A percentile compares a stretch with the other conserved stretches of the same genome.
Conservation (phyloP, 225 moss, liverwort and hornwort genomes). For the Neckera pumila region DNA sequence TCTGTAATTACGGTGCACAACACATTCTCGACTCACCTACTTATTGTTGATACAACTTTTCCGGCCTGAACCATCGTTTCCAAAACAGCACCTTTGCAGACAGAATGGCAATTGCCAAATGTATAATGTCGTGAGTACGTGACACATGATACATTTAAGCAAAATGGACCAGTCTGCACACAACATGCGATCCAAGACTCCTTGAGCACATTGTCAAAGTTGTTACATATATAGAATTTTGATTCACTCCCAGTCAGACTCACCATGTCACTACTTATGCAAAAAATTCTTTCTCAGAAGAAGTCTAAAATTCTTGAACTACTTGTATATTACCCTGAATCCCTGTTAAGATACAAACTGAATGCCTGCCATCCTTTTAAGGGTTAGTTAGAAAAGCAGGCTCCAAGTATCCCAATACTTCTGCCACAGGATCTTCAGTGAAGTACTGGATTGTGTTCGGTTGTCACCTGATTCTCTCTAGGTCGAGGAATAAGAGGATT, state of each 20-base stretch:
- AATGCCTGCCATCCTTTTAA: too few relatives aligned
- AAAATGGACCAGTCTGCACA: not conserved
- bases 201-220: not conserved
- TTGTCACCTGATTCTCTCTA: not conserved
- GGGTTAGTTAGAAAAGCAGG: not conserved
- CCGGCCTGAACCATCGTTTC: not conserved
- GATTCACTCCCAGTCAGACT: not conserved
- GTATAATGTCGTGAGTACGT: not conserved
- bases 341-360: not conserved
- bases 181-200: not conserved
- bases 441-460: not conserved
- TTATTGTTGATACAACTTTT: not conserved
- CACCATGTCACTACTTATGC: too few relatives aligned
- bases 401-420: not conserved
- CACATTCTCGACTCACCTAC: not conserved
- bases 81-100: not conserved
- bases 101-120: not conserved
- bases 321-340: not conserved
- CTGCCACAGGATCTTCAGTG: not conserved
- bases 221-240: not conserved
- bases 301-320: not conserved
- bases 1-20: not conserved
- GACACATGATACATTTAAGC: not conserved
- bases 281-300: too few relatives aligned
- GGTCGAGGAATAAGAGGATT: not conserved